Conservation (phyloP, 2,329 filamentous ascomycete species). For the Aspergillus vadensis region DNA sequence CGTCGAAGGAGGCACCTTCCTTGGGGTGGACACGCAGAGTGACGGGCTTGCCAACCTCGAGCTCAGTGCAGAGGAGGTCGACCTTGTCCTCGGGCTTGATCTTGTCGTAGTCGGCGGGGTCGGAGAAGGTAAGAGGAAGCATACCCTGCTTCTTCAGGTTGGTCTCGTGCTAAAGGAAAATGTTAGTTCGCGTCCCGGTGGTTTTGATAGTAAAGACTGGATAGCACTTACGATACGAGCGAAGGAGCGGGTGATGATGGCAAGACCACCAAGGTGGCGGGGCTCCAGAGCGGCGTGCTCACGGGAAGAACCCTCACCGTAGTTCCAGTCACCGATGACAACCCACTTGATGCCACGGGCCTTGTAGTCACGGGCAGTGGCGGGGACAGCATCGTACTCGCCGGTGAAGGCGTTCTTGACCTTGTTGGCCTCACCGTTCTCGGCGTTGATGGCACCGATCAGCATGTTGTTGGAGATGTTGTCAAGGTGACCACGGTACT, state of each 20-base stretch:
- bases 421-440: slow-evolving; percentile 97
- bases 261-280: slow-evolving; percentile 92
- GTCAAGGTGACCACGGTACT: slow-evolving; percentile 98
- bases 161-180: slow-evolving; percentile 75
- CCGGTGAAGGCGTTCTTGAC: slow-evolving; percentile 86
- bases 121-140: slow-evolving; percentile 93
- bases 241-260: slow-evolving; percentile 93
- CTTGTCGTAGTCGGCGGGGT: slow-evolving; percentile 97
- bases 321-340: slow-evolving; percentile 99
- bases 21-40: slow-evolving; percentile 91
- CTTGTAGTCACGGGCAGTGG: slow-evolving; percentile 98
- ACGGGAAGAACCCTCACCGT: slow-evolving; percentile 95
- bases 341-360: slow-evolving; percentile 94
- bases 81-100: slow-evolving; percentile 91
- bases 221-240: slow-evolving; percentile 74
- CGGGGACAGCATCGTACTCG: slow-evolving; percentile 84
- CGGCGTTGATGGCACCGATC: slow-evolving; percentile 94
- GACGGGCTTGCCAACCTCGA: slow-evolving; percentile 89
- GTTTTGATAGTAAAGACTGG: neutral
- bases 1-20: slow-evolving; percentile 76
- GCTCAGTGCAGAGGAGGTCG: slow-evolving; percentile 83
- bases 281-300: slow-evolving; percentile 98
- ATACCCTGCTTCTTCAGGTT: slow-evolving; percentile 99
- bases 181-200: slow-evolving; percentile 19
- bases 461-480: slow-evolving; percentile 99